Percentiles rank a stretch among this genome's conserved stretches.
Conservation (phyloP, 169 alveolate genomes). For the Blepharisma undulans region DNA sequence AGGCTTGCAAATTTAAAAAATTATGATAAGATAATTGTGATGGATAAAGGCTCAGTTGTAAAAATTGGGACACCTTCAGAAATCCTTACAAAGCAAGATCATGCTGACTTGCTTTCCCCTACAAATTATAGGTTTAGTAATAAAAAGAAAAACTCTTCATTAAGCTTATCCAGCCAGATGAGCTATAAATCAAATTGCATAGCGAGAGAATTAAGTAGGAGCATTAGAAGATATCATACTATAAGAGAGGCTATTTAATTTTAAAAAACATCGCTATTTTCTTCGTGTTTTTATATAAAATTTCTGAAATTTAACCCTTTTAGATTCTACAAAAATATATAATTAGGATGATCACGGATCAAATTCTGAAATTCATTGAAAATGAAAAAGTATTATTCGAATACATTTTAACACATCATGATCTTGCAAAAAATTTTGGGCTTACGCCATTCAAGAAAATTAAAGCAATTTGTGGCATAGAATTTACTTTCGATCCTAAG, state of each 20-base stretch:
- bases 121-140: too few relatives aligned
- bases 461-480: neutral
- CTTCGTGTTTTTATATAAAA: too few relatives aligned
- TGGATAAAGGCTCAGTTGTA: neutral
- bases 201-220: too few relatives aligned
- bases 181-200: too few relatives aligned
- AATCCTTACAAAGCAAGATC: neutral
- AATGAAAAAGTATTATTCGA: neutral
- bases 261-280: too few relatives aligned
- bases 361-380: too few relatives aligned
- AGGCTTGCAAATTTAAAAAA: slow-evolving; percentile 82
- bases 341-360: too few relatives aligned
- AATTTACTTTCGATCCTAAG: neutral
- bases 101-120: too few relatives aligned
- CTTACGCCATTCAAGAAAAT: neutral
- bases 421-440: neutral
- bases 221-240: too few relatives aligned
- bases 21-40: slow-evolving; percentile 38
- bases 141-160: too few relatives aligned
- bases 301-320: too few relatives aligned
- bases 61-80: neutral
- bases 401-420: neutral
- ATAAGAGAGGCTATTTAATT: neutral
- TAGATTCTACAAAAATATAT: neutral
- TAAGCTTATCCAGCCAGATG: too few relatives aligned